Evolutionary conservation across 2,329 filamentous ascomycete genomes (phyloP).

Genomic region (Aspergillus caelatus): DNA sequence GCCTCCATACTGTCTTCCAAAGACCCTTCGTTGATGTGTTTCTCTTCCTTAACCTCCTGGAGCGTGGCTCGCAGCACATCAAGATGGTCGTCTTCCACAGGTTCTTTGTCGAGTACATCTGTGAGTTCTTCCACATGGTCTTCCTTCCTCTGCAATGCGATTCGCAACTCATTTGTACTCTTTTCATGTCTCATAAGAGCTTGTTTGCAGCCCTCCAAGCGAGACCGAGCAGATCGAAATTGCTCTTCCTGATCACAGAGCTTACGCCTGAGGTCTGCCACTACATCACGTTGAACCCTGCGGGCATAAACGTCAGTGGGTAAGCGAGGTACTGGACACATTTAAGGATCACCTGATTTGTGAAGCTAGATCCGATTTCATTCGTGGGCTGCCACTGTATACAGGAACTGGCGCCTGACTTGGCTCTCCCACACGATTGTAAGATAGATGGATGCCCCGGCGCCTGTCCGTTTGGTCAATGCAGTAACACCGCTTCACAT

Average conservation of each 20-base stretch:
- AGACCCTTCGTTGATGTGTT: slow-evolving; percentile 45
- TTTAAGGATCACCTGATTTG: slow-evolving; percentile 58
- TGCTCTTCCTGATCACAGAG: slow-evolving; percentile 56
- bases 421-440: slow-evolving; percentile 50
- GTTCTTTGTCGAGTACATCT: slow-evolving; percentile 61
- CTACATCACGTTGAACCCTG: slow-evolving; percentile 50
- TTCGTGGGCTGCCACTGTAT: slow-evolving; percentile 63
- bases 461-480: slow-evolving; percentile 67
- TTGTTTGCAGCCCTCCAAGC: slow-evolving; percentile 53
- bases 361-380: slow-evolving; percentile 74
- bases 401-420: slow-evolving; percentile 58
- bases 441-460: slow-evolving; percentile 63
- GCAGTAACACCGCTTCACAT: slow-evolving; percentile 69
- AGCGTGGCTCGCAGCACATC: slow-evolving; percentile 63
- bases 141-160: slow-evolving; percentile 62
- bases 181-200: slow-evolving; percentile 55
- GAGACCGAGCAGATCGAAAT: slow-evolving; percentile 52
- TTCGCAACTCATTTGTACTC: slow-evolving; percentile 52
- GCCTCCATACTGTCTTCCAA: slow-evolving; percentile 53
- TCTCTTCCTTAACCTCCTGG: slow-evolving; percentile 56
- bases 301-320: slow-evolving; percentile 13
- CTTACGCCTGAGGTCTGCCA: slow-evolving; percentile 60
- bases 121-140: slow-evolving; percentile 68
- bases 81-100: slow-evolving; percentile 67
- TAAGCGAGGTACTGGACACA: not conserved